A percentile compares a stretch with the other conserved stretches of the same genome.
Evolutionary conservation across 1,139 yeast genomes (phyloP).

Genomic region (Candida buenavistaensis): DNA sequence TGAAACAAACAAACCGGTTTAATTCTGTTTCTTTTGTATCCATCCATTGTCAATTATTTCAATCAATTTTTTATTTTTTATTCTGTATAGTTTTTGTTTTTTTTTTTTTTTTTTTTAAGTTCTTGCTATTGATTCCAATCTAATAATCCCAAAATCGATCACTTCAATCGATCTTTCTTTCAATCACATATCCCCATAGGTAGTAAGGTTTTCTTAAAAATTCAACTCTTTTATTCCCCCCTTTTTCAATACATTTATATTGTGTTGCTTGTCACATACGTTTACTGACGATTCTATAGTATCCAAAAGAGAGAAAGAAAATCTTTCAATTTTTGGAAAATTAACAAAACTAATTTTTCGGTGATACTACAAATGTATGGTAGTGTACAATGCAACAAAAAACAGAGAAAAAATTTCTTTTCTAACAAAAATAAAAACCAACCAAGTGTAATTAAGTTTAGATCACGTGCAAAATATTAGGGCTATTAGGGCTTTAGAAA

Average conservation of each 20-base stretch:
- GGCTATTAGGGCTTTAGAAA: conserved; percentile 4
- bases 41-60: no score
- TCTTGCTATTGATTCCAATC: no score
- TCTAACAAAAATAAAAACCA: neutral
- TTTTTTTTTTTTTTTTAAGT: no score
- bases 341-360: conserved; percentile 3
- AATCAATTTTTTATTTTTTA: no score
- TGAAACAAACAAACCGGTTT: no score
- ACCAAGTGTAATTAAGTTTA: neutral
- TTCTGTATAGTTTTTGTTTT: no score
- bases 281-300: conserved; percentile 17
- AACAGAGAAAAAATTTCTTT: neutral
- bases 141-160: no score
- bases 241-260: neutral
- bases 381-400: conserved; percentile 2
- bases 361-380: conserved; percentile 6
- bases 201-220: neutral
- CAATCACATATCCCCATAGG: neutral
- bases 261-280: conserved; percentile 11
- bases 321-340: conserved; percentile 4
- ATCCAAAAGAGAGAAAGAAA: conserved; percentile 13
- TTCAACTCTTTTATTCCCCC: conserved; percentile 1
- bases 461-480: conserved; percentile 6
- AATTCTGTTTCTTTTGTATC: no score
- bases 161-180: neutral